phyloP scores from a whole-genome alignment of 768 basidiomycete species.

The Naganishia antarctica region DNA sequence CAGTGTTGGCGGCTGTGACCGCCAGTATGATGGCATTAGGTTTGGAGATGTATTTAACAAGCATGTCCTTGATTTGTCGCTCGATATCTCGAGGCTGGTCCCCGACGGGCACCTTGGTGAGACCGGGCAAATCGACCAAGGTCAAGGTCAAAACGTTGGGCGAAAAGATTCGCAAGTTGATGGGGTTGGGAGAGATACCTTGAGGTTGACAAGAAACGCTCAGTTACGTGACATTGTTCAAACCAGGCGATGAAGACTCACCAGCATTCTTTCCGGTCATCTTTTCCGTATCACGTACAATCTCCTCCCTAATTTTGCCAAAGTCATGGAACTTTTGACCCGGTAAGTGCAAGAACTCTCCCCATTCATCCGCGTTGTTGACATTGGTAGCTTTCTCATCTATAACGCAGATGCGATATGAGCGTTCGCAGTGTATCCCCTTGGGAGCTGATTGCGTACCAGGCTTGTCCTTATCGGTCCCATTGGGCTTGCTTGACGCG shows the following conservation, averaged over 20 bases:
- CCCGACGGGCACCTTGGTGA: slow-evolving; percentile 88
- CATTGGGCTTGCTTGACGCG: slow-evolving; percentile 52
- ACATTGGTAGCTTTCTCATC: slow-evolving; percentile 59
- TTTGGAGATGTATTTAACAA: slow-evolving; percentile 88
- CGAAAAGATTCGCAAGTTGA: slow-evolving; percentile 95
- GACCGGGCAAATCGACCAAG: slow-evolving; percentile 91
- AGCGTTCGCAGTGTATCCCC: background rate
- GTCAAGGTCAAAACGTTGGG: slow-evolving; percentile 96
- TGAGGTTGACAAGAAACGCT: background rate
- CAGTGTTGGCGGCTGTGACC: slow-evolving; percentile 90
- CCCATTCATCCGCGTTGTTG: slow-evolving; percentile 94
- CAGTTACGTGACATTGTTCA: background rate
- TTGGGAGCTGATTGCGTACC: slow-evolving; percentile 48
- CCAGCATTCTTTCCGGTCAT: slow-evolving; percentile 96
- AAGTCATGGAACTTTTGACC: slow-evolving; percentile 98
- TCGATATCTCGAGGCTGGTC: slow-evolving; percentile 97
- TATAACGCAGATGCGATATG: slow-evolving; percentile 43
- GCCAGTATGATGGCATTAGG: slow-evolving; percentile 94
- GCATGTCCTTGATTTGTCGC: slow-evolving; percentile 94
- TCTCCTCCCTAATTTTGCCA: slow-evolving; percentile 91
- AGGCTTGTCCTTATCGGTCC: slow-evolving; percentile 30
- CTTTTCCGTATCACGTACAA: slow-evolving; percentile 91
- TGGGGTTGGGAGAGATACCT: slow-evolving; percentile 93
- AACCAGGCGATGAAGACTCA: slow-evolving; percentile 31
- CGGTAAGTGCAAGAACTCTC: slow-evolving; percentile 90